phyloP scores from a whole-genome alignment of 441 rosid species.

The Populus trichocarpa region DNA sequence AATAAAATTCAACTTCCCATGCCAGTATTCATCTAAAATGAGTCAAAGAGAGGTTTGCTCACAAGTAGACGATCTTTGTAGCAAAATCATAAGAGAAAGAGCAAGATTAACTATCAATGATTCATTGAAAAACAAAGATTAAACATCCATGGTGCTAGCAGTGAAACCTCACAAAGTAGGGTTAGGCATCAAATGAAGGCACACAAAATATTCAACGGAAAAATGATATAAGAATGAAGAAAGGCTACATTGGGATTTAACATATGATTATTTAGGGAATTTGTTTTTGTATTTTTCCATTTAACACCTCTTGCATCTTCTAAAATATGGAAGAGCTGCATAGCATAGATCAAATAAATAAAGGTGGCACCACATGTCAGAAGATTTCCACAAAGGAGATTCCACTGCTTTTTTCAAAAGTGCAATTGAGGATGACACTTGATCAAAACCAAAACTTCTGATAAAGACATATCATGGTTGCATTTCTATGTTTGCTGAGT shows the following conservation, averaged over 20 bases:
- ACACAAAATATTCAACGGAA: not conserved
- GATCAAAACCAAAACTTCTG: not conserved
- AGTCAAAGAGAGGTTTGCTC: not conserved
- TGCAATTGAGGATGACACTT: not conserved
- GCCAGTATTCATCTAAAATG: not conserved
- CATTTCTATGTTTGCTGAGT: not conserved
- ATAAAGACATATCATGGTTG: not conserved
- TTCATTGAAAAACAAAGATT: not conserved
- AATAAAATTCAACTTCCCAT: not conserved
- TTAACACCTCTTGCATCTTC: not conserved
- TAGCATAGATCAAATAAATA: not conserved
- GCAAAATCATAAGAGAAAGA: not conserved
- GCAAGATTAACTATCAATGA: not conserved
- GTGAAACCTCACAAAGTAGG: not conserved
- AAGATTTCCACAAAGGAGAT: not conserved
- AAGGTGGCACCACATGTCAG: not conserved
- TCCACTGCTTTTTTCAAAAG: not conserved
- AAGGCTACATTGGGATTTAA: not conserved
- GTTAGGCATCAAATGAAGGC: not conserved
- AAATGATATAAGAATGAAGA: not conserved
- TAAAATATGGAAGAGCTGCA: not conserved
- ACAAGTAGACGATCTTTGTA: not conserved
- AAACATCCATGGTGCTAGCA: not conserved
- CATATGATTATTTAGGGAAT: not conserved
- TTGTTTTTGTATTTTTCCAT: not conserved